phyloP scores from a whole-genome alignment of 1,284 basidiomycete species.

The Lignosus rhinocerotis region DNA sequence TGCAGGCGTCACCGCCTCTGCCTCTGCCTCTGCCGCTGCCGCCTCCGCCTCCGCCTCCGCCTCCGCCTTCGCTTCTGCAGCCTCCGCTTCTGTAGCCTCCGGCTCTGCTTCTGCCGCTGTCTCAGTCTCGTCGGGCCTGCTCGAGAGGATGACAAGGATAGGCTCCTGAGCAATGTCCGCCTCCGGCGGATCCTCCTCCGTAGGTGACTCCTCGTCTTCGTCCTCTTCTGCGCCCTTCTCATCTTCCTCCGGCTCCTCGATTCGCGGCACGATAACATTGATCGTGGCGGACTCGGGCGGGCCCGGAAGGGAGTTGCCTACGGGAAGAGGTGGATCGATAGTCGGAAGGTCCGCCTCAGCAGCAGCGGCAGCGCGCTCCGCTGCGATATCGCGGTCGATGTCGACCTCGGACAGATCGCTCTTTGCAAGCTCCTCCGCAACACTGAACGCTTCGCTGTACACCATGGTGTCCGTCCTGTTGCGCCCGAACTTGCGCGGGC shows the following conservation, averaged over 20 bases:
- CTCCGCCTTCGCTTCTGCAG: neutral
- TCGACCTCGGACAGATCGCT: conserved; percentile 27
- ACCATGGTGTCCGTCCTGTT: conserved; percentile 79
- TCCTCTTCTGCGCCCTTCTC: conserved; percentile 2
- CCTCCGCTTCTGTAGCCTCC: neutral
- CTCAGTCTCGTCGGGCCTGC: neutral
- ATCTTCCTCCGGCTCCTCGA: neutral
- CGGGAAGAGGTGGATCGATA: neutral
- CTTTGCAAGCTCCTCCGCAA: conserved; percentile 45
- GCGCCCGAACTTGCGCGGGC: conserved; percentile 57
- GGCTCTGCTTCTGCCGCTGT: neutral
- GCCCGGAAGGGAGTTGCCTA: neutral
- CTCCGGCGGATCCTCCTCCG: neutral
- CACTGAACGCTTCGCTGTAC: conserved; percentile 51
- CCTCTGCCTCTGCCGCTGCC: too few species aligned
- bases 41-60: neutral
- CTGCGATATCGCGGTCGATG: conserved; percentile 22
- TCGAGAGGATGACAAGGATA: neutral
- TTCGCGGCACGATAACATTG: neutral
- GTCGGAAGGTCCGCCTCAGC: conserved; percentile 2
- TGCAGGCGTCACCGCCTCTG: too few species aligned
- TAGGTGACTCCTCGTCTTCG: neutral
- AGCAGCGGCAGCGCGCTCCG: conserved; percentile 12
- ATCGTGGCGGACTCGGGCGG: neutral
- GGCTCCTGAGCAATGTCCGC: neutral